A percentile compares a stretch with the other conserved stretches of the same genome.
Conservation (phyloP, 2,329 filamentous ascomycete species). For the Cadophora sp. region DNA sequence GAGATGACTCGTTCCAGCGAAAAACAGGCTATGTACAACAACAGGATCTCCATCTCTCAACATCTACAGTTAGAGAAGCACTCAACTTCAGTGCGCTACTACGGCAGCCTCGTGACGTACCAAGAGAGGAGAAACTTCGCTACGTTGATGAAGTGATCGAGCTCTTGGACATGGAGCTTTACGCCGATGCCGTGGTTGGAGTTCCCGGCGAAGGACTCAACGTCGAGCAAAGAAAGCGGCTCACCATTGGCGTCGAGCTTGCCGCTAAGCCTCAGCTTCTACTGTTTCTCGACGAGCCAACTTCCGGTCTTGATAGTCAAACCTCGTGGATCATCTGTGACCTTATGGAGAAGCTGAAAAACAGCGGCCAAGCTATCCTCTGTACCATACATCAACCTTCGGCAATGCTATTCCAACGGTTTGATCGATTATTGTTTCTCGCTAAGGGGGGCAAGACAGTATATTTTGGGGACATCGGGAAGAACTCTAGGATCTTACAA, state of each 20-base stretch:
- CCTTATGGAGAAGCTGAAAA: not conserved
- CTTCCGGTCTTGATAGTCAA: not conserved
- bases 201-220: not conserved
- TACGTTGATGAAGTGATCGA: not conserved
- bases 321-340: not conserved
- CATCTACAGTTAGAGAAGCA: constrained; percentile 68
- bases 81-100: constrained; percentile 75
- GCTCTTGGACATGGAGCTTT: not conserved
- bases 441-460: not conserved
- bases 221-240: not conserved
- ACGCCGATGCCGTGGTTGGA: not conserved
- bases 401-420: not conserved
- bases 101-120: constrained; percentile 71
- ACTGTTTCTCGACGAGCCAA: not conserved
- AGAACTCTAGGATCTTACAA: not conserved
- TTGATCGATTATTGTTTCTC: not conserved
- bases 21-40: constrained; percentile 92
- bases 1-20: constrained; percentile 83
- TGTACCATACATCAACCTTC: not conserved
- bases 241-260: not conserved
- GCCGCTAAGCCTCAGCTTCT: not conserved
- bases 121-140: constrained; percentile 43
- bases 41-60: constrained; percentile 75
- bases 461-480: not conserved
- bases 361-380: not conserved